Conservation (phyloP, 228 moss, liverwort and hornwort species). For the Sphagnum fallax region DNA sequence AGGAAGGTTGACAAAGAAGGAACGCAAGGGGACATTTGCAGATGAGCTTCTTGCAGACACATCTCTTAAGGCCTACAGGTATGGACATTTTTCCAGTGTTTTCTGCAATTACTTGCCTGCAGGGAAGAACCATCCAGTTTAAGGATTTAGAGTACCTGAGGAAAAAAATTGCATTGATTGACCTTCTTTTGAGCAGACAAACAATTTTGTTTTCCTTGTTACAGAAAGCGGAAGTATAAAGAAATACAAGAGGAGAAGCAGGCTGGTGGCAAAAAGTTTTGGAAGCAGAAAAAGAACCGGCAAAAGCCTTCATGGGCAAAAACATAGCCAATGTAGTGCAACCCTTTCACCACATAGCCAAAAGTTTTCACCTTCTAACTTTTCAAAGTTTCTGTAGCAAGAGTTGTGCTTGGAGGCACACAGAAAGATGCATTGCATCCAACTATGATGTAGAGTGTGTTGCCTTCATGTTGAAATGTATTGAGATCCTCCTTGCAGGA, state of each 20-base stretch:
- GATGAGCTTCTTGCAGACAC: conserved; percentile 71
- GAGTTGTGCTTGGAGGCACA: too few species aligned
- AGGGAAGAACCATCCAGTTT: too few species aligned
- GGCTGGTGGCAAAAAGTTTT: conserved; percentile 63
- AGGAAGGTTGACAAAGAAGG: conserved; percentile 73
- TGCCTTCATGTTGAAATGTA: too few species aligned
- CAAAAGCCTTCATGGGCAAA: conserved; percentile 58
- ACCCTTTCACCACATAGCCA: background rate
- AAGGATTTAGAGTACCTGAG: too few species aligned
- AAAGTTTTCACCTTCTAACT: background rate
- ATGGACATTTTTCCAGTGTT: background rate
- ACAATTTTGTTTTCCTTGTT: background rate
- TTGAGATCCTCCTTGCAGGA: too few species aligned
- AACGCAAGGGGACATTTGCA: conserved; percentile 74
- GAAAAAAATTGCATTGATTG: too few species aligned
- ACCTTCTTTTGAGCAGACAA: too few species aligned
- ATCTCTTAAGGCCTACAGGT: conserved; percentile 56
- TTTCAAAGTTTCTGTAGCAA: too few species aligned
- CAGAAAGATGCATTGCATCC: too few species aligned
- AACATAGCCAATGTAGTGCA: conserved; percentile 6
- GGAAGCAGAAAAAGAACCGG: conserved; percentile 62
- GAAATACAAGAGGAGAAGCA: conserved; percentile 65
- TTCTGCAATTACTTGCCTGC: too few species aligned
- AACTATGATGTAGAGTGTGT: too few species aligned
- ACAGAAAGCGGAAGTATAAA: conserved; percentile 63